Evolutionary conservation across 1,284 basidiomycete species (phyloP).

Genomic region (Ustilago loliicola): DNA sequence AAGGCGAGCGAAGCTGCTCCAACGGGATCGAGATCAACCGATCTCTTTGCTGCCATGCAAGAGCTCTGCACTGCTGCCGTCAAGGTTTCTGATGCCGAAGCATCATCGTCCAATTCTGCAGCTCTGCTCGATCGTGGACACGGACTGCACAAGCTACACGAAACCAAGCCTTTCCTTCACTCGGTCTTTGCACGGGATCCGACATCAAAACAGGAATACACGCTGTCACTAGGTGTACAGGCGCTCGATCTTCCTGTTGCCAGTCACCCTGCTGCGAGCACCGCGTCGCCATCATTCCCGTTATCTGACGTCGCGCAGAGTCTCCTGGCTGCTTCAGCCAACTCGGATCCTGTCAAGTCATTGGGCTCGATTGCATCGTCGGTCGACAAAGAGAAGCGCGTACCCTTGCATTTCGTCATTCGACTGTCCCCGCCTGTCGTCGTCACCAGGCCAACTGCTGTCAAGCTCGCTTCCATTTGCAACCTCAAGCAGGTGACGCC

Average conservation of each 20-base stretch:
- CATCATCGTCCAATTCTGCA: constrained; percentile 4
- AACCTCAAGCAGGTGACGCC: constrained; percentile 25
- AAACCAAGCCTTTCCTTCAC: constrained; percentile 30
- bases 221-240: constrained; percentile 31
- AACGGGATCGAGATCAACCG: constrained; percentile 7
- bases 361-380: constrained; percentile 32
- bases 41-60: constrained; percentile 51
- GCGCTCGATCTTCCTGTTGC: constrained; percentile 37
- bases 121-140: constrained; percentile 39
- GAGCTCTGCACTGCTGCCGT: constrained; percentile 21
- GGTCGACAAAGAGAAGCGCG: constrained; percentile 7
- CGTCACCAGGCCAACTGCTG: constrained; percentile 45
- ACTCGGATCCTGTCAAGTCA: constrained; percentile 2
- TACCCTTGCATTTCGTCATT: constrained; percentile 41
- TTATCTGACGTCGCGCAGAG: constrained; percentile 26
- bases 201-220: constrained; percentile 27
- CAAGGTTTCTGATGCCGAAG: constrained; percentile 30
- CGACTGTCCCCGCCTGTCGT: constrained; percentile 43
- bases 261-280: not conserved
- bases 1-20: constrained; percentile 24
- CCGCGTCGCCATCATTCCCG: constrained; percentile 24
- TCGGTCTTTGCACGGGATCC: constrained; percentile 36
- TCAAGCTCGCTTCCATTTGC: constrained; percentile 49
- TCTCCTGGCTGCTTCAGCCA: constrained; percentile 4
- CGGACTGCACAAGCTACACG: constrained; percentile 35